Evolutionary conservation across 1,284 basidiomycete genomes (phyloP), one percentile per base, ranked within the genome.

Genomic region (Amylostereum chailletii): DNA sequence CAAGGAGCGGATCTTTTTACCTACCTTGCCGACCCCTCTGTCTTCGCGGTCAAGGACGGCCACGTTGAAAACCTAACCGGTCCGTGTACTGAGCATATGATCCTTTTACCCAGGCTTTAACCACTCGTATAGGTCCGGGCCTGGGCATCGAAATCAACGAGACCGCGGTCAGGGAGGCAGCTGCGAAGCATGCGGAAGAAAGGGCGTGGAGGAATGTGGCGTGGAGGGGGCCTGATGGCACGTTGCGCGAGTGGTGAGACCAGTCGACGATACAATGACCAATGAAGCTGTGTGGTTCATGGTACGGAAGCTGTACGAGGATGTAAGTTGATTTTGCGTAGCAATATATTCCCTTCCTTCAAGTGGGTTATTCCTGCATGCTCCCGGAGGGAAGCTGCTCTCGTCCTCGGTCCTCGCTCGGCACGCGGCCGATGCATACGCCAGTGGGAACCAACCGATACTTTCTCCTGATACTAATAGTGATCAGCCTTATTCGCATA

Each of bases 141-240:
- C 66, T 90, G 5, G 87, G 86, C 9, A 77, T 89, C 41, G 70
- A 79, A 55, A 74, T 89, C 53, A 76, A 89, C 59, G 86, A 89
- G 63, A 64, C 67, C 10, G 61, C 83, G 26, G 82, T 90, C 7
- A 67, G 82, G 33, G 68, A 74, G 50, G 71, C 71, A 10, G 72
- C 76, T 0, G 65, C 65, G 47, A 53, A 53, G 27, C 61, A 65
- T 53, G 56, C 58, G 1, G 59, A 62, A 10, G 64, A 71, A 54
- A 62, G 62, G 33, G 65, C 75, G 2, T 82, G 77, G 78, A 74
- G 74, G 50, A 88, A 87, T 62, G 76, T 80, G 0, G 66, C 81
- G 5, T 85, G 76, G 70, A 68, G 74, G n/a, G 77, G 76, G 10
- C 66, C 68, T 3, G 78, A 81, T 50, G 76, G 76, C 5, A 68